Conservation (phyloP, 2,329 filamentous ascomycete species). For the Beauveria australis region DNA sequence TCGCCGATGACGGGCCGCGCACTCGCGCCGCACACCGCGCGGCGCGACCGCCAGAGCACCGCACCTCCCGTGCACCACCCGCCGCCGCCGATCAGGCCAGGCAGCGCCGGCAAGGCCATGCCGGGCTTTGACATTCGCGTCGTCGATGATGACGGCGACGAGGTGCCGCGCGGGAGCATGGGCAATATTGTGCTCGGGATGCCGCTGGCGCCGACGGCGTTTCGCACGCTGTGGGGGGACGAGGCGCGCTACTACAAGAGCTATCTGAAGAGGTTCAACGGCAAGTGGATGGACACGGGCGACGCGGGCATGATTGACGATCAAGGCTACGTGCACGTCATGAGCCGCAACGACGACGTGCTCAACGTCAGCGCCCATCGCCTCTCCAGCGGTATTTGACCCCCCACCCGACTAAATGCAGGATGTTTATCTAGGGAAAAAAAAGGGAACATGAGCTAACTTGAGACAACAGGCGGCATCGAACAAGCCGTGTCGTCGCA, state of each 20-base stretch:
- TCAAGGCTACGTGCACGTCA: slow-evolving; percentile 58
- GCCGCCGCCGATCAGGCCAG: slow-evolving; percentile 55
- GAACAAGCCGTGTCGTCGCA: slow-evolving; percentile 86
- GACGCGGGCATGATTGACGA: slow-evolving; percentile 81
- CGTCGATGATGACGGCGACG: slow-evolving; percentile 71
- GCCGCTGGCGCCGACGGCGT: slow-evolving; percentile 77
- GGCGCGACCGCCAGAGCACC: slow-evolving; percentile 12
- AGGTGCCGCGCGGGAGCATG: slow-evolving; percentile 66
- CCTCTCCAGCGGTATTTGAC: slow-evolving; percentile 63
- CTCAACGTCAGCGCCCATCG: slow-evolving; percentile 95
- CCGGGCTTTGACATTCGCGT: slow-evolving; percentile 83
- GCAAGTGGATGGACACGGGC: slow-evolving; percentile 82
- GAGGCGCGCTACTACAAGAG: slow-evolving; percentile 78
- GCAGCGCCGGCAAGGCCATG: slow-evolving; percentile 84
- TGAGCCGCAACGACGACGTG: slow-evolving; percentile 69
- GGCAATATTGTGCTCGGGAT: slow-evolving; percentile 84
- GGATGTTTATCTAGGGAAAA: neutral
- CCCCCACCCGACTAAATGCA: neutral
- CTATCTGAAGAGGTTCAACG: slow-evolving; percentile 74
- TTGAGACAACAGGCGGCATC: slow-evolving; percentile 55
- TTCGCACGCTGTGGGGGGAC: slow-evolving; percentile 79
- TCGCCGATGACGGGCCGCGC: slow-evolving; percentile 51
- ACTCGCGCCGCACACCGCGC: slow-evolving; percentile 49
- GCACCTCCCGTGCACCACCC: too few species aligned
- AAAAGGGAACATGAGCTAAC: neutral